Conservation (phyloP, 768 basidiomycete species). For the Hygrocybe punicea region DNA sequence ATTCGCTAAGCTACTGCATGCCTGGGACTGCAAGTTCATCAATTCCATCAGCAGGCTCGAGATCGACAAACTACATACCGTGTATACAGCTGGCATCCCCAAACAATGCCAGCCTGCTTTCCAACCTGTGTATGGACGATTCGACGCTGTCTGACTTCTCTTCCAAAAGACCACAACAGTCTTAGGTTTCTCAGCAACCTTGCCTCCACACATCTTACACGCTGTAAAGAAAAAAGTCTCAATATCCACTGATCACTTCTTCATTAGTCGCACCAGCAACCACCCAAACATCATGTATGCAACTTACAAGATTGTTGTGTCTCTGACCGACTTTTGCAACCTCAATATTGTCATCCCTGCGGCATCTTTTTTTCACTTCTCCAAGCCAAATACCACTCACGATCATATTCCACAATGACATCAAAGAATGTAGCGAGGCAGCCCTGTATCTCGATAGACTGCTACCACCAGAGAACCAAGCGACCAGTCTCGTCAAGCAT, state of each 20-base stretch:
- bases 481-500: slow-evolving; percentile 18
- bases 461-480: slow-evolving; percentile 11
- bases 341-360: slow-evolving; percentile 23
- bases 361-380: background rate
- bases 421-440: slow-evolving; percentile 6
- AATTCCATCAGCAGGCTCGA: slow-evolving; percentile 12
- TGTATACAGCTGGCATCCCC: slow-evolving; percentile 18
- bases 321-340: slow-evolving; percentile 20
- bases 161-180: slow-evolving; percentile 9
- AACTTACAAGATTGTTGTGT: slow-evolving; percentile 22
- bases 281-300: slow-evolving; percentile 30
- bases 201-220: slow-evolving; percentile 22
- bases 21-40: slow-evolving; percentile 4
- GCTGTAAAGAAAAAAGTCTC: slow-evolving; percentile 12
- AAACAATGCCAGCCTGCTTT: slow-evolving; percentile 21
- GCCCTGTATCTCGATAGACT: slow-evolving; percentile 6
- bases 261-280: slow-evolving; percentile 21
- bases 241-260: slow-evolving; percentile 2
- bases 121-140: slow-evolving; percentile 22
- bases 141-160: slow-evolving; percentile 13
- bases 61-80: slow-evolving; percentile 26
- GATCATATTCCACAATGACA: slow-evolving; percentile 18
- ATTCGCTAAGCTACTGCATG: slow-evolving; percentile 12
- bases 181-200: slow-evolving; percentile 20
- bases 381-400: slow-evolving; percentile 8